Percentiles rank a stretch among this genome's conserved stretches.
Conservation (phyloP, 2,329 filamentous ascomycete genomes). For the Cladorrhinum sp. region DNA sequence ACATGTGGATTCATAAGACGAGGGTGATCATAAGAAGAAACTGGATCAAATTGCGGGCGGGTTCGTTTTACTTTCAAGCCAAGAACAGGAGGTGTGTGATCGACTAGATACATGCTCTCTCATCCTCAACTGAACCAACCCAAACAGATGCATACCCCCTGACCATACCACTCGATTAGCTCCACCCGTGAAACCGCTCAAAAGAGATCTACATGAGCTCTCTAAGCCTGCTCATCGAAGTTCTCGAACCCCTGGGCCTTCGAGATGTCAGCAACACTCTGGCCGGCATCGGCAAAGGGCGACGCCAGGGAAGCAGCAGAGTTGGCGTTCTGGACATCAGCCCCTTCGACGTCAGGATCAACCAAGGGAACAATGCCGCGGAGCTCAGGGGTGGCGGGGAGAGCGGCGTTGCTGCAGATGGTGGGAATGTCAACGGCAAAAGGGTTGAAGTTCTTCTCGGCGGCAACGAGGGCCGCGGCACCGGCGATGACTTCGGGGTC, state of each 20-base stretch:
- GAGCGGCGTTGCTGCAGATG: slow-evolving; percentile 61
- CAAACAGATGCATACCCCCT: no score
- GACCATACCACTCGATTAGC: no score
- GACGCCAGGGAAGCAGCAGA: slow-evolving; percentile 48
- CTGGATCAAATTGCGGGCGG: no score
- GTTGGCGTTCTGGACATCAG: slow-evolving; percentile 59
- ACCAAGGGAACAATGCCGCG: slow-evolving; percentile 66
- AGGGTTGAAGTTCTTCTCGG: slow-evolving; percentile 73
- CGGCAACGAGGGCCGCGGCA: slow-evolving; percentile 60
- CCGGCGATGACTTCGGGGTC: slow-evolving; percentile 59
- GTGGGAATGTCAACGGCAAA: slow-evolving; percentile 57
- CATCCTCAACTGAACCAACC: no score
- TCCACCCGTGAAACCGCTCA: no score
- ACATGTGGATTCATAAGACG: no score
- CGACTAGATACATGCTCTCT: no score
- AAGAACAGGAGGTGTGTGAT: no score
- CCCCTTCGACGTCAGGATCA: slow-evolving; percentile 59
- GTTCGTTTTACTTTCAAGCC: no score
- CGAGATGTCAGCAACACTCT: slow-evolving; percentile 65
- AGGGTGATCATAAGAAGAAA: no score
- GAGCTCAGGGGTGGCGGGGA: slow-evolving; percentile 59
- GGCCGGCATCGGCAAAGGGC: slow-evolving; percentile 58
- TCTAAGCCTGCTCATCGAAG: slow-evolving; percentile 44
- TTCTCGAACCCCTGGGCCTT: slow-evolving; percentile 60
- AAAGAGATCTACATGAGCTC: no score